Evolutionary conservation across 192 early-diverging fungal species (phyloP).

Genomic region (Coemansia sp.): DNA sequence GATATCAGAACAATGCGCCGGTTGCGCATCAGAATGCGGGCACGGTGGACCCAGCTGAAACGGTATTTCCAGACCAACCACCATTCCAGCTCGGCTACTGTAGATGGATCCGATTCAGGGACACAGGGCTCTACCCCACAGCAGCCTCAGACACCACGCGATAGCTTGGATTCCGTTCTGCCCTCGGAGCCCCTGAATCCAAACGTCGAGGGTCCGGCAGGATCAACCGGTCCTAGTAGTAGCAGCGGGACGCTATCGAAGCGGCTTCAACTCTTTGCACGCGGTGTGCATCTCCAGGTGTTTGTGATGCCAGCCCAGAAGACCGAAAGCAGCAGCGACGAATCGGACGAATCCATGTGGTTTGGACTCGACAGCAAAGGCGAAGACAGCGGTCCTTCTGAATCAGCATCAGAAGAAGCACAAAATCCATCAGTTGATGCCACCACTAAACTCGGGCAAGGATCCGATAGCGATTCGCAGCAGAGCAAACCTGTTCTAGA

Average conservation of each 20-base stretch:
- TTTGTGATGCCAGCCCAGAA: conserved; percentile 10
- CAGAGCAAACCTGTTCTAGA: conserved; percentile 23
- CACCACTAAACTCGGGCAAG: background rate
- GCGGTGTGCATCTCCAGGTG: conserved; percentile 44
- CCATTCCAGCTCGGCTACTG: background rate
- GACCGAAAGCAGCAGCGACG: background rate
- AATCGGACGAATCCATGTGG: conserved; percentile 21
- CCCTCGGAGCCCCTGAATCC: background rate
- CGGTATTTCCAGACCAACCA: background rate
- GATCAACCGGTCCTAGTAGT: background rate
- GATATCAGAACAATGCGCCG: conserved; percentile 53
- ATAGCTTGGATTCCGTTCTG: conserved; percentile 21
- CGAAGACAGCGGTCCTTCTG: background rate
- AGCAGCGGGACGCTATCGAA: conserved; percentile 30
- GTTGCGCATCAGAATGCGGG: conserved; percentile 25
- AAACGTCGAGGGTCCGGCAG: background rate
- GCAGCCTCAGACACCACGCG: conserved; percentile 10
- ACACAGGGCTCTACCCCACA: background rate
- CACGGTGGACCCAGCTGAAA: conserved; percentile 17
- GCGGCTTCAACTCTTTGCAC: conserved; percentile 49
- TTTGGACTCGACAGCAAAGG: conserved; percentile 16
- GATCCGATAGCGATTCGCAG: background rate
- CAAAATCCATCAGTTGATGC: background rate
- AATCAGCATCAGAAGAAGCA: background rate
- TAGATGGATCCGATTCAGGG: background rate